Base-by-base conservation (phyloP, 2,329 filamentous ascomycete genomes). In the Akanthomyces muscarius region DNA sequence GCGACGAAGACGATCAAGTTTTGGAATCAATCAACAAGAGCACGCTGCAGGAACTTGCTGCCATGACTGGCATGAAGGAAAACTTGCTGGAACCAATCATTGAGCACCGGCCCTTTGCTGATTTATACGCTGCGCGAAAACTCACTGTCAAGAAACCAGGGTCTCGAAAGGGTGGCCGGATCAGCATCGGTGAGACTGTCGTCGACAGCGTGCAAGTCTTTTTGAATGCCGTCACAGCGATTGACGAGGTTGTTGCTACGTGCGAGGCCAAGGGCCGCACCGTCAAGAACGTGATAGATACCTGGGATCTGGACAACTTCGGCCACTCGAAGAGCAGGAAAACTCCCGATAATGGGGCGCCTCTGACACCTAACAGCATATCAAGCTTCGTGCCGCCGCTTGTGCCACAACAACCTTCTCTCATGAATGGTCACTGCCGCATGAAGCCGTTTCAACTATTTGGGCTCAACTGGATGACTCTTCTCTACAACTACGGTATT, bases 381-480 rank as follows among this genome's bases (percentile, higher is more conserved):
- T 68, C 69, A 14, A 76, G 73, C 57, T 72, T 73, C 48, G 70
- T 75, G 13, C 72, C 75, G 5, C 76, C 83, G 10, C 81, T 81
- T 0, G 77, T 85, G 30, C 69, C 78, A 2, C 66, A 82, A 41
- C 91, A 98, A 73, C 95, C 95, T 0, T 76, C 81, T 4, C 84
- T 89, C 59, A 95, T 99, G 90, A 84, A 86, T 36, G 82, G 88
- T 0, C 84, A 90, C 61, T 84, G 94, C 62, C 80, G 84, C 45
- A 87, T 99, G 80, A 97, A 98, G 72, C 89, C 95, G 42, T 98
- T 97, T 71, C 95, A 99, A 73, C 78, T 98, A 23, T 92, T 96
- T 36, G 95, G 95, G 4, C 83, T 99, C 58, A 98, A 98, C 72
- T 99, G 95, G 95, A 84, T 99, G 71, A 87, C 88, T 62, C 77